Conservation (phyloP, 2,329 filamentous ascomycete species). For the Cladophialophora immunda region DNA sequence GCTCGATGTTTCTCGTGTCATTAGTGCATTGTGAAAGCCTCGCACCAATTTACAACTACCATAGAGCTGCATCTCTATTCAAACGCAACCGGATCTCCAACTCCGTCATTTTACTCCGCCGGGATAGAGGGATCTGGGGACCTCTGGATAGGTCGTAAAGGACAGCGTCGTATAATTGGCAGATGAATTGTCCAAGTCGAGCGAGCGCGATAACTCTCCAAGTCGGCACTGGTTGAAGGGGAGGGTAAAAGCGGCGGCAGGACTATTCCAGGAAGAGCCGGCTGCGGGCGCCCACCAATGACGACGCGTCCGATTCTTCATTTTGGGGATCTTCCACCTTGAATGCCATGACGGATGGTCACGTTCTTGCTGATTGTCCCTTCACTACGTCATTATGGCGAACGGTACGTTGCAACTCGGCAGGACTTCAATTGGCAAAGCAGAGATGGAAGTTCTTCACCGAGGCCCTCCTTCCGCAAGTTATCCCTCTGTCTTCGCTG, state of each 20-base stretch:
- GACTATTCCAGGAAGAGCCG: neutral
- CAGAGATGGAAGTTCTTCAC: neutral
- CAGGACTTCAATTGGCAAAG: slow-evolving; percentile 3
- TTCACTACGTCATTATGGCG: slow-evolving; percentile 5
- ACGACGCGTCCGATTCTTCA: neutral
- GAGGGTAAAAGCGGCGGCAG: slow-evolving; percentile 1
- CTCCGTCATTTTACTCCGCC: neutral
- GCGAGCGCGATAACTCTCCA: neutral
- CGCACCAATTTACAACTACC: no score
- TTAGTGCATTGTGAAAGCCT: no score
- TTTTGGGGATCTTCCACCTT: neutral
- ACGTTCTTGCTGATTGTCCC: neutral
- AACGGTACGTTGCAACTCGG: neutral
- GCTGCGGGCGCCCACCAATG: neutral
- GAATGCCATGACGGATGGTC: neutral
- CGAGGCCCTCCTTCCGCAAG: neutral
- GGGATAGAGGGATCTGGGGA: no score
- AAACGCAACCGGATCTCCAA: neutral
- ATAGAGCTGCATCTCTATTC: no score
- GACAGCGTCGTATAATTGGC: neutral
- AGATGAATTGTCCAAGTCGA: neutral
- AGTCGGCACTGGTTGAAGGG: neutral
- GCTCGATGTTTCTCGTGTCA: no score
- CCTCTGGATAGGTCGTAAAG: neutral
- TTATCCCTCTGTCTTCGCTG: neutral